Evolutionary conservation across 495 filamentous ascomycete species (phyloP).

Genomic region (Penicillium flavigenum): DNA sequence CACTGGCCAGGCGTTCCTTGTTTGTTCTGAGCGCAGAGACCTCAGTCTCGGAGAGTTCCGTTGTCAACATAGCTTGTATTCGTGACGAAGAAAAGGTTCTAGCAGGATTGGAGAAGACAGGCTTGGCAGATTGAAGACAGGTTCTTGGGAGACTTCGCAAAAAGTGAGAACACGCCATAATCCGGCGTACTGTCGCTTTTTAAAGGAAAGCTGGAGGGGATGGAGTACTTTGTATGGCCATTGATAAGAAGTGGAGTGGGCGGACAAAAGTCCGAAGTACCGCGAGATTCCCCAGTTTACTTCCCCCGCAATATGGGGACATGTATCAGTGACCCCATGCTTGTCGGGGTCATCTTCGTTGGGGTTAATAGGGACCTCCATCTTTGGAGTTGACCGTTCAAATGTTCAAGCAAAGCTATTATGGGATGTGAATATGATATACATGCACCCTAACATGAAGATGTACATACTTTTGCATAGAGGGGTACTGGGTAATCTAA

Average conservation of each 20-base stretch:
- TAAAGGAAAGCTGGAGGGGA: background rate
- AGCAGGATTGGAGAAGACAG: background rate
- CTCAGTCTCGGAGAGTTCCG: conserved; percentile 41
- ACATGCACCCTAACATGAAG: background rate
- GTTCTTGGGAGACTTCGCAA: background rate
- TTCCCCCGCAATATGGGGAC: conserved; percentile 5
- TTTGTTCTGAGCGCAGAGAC: conserved; percentile 55
- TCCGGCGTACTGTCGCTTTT: background rate
- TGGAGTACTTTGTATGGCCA: background rate
- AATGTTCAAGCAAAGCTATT: background rate
- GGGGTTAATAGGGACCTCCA: background rate
- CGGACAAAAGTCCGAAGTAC: conserved; percentile 8
- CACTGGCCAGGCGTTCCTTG: conserved; percentile 56
- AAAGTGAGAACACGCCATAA: background rate
- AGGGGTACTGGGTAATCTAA: no score
- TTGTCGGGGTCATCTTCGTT: background rate
- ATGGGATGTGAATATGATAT: background rate
- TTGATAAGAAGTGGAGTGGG: conserved; percentile 13
- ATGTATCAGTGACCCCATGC: background rate
- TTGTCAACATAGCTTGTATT: conserved; percentile 39
- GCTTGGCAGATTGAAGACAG: background rate
- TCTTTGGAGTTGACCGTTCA: background rate
- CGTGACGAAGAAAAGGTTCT: conserved; percentile 28
- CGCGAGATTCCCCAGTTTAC: conserved; percentile 2
- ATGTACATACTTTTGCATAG: background rate